Base-by-base conservation (phyloP, 805 yeast genomes). In the Phaffomyces thermotolerans region DNA sequence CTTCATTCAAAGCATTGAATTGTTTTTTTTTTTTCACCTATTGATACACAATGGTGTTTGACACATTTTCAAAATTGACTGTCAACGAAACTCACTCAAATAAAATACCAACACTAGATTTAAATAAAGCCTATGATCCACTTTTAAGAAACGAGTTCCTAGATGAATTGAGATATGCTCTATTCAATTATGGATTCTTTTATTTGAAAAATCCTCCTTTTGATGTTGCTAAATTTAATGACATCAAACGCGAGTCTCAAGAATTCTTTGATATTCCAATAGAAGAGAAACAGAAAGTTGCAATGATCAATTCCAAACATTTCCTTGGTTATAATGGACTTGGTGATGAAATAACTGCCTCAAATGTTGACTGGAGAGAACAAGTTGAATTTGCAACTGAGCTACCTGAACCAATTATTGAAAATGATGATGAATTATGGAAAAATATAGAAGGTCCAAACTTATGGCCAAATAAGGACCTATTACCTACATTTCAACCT, bases 331-430 rank as follows among this genome's bases (percentile, higher is more conserved):
- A 71, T 49, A 68, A 71, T 36, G 63, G 69, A 3, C 50, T 72
- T 14, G 75, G 72, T 24, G 71, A 70, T 51, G 76, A 72, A 51
- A 68, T 70, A 36, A 72, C 76, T 0, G 71, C 72, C 2, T 49
- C 54, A 23, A 66, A 64, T 25, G 66, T 71, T 7, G 77, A 72
- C 45, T 71, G 77, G 76, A 59, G 76, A 47, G 77, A 72, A 47
- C 77, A 72, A 51, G 67, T 71, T 30, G 76, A 72, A 49, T 59
- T 71, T 45, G 74, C 68, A 2, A 69, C 67, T 72, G 52, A 85
- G 81, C 6, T 80, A 72, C 64, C 58, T 3, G 56, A 50, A 29
- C 58, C 58, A 1, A 66, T 71, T 0, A n/a, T 36, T 2, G 44
- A 46, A 0, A 49, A 55, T 22, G 64, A 55, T n/a, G 67, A 60